A percentile compares a stretch with the other conserved stretches of the same genome.
Conservation (phyloP, 768 basidiomycete genomes). For the Rhodotorula paludigena region DNA sequence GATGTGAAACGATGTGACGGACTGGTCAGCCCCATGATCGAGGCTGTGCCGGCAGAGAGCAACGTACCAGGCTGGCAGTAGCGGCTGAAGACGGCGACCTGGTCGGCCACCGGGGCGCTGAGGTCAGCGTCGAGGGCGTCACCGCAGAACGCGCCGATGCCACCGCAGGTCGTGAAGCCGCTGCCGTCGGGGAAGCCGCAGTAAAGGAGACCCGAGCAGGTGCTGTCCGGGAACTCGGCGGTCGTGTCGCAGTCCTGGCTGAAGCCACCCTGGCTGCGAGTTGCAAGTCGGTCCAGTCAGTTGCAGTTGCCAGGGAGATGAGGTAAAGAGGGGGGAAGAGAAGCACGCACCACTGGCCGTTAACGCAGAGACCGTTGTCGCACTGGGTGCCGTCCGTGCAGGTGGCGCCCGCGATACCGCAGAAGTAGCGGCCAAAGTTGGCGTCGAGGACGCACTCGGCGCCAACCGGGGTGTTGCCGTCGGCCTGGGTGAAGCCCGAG, state of each 20-base stretch:
- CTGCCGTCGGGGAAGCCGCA: conserved; percentile 1
- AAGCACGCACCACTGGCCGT: neutral
- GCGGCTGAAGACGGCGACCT: neutral
- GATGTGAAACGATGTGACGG: neutral
- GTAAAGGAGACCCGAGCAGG: conserved; percentile 31
- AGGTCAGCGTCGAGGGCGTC: neutral
- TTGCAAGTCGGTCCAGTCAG: neutral
- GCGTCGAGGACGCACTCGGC: neutral
- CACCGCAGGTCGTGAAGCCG: conserved; percentile 16
- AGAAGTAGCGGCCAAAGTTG: conserved; percentile 18
- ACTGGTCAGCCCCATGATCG: neutral
- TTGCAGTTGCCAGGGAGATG: too few species aligned
- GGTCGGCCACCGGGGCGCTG: neutral
- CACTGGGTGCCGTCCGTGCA: conserved; percentile 16
- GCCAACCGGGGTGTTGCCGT: conserved; percentile 6
- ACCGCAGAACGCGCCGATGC: neutral
- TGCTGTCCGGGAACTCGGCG: too few species aligned
- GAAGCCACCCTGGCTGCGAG: conserved; percentile 16
- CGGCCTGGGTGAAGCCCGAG: conserved; percentile 8
- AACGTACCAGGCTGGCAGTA: neutral
- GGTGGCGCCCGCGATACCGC: conserved; percentile 18
- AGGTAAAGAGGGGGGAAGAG: too few species aligned
- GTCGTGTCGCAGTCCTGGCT: neutral
- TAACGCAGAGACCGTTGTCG: conserved; percentile 16
- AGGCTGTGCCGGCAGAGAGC: fast-evolving